phyloP scores from a whole-genome alignment of 1,284 basidiomycete genomes.

The Ceratobasidium papillatum region DNA sequence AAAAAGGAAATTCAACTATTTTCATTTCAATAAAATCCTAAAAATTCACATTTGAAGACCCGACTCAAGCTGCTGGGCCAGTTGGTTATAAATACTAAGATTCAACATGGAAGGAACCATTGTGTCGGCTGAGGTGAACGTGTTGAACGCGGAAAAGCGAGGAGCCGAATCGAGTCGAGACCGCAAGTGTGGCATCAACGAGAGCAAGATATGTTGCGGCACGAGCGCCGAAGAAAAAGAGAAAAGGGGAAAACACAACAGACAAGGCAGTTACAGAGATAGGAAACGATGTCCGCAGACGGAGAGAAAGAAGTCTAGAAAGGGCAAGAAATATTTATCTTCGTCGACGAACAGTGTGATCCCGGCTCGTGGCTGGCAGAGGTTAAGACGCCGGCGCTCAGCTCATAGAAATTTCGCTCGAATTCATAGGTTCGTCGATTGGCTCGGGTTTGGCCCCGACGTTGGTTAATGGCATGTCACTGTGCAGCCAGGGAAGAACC shows the following conservation, averaged over 20 bases:
- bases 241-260: slow-evolving; percentile 8
- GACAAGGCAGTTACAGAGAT: slow-evolving; percentile 4
- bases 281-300: slow-evolving; percentile 24
- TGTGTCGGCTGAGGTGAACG: slow-evolving; percentile 17
- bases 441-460: slow-evolving; percentile 42
- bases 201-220: slow-evolving; percentile 33
- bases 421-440: slow-evolving; percentile 41
- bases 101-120: slow-evolving; percentile 3
- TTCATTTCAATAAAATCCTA: slow-evolving; percentile 41
- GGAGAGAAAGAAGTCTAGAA: slow-evolving; percentile 36
- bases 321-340: slow-evolving; percentile 27
- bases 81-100: slow-evolving; percentile 30
- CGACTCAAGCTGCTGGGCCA: slow-evolving; percentile 6
- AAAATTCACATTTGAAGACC: slow-evolving; percentile 39
- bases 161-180: slow-evolving; percentile 27
- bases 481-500: slow-evolving; percentile 46
- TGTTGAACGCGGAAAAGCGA: slow-evolving; percentile 39
- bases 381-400: background rate
- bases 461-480: slow-evolving; percentile 22
- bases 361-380: slow-evolving; percentile 7
- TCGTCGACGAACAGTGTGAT: slow-evolving; percentile 15
- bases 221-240: slow-evolving; percentile 8
- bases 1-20: slow-evolving; percentile 39
- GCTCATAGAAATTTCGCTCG: slow-evolving; percentile 37
- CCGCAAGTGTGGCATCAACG: slow-evolving; percentile 28